A percentile compares a stretch with the other conserved stretches of the same genome.
Conservation (phyloP, 179 eudicot genomes). For the Sideroxylon spinosum region DNA sequence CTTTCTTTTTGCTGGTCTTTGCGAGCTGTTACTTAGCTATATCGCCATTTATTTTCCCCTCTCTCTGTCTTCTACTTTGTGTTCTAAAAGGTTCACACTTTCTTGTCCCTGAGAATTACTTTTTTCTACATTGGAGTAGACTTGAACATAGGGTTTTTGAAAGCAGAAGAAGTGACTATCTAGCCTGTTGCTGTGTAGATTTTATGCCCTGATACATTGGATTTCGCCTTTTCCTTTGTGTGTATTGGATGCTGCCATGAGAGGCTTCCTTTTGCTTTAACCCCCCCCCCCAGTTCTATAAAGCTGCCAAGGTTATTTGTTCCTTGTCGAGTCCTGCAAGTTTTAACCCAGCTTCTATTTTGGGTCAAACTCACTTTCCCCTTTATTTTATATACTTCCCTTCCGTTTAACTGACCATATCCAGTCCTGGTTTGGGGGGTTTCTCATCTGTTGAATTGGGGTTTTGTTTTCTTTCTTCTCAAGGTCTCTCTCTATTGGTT, state of each 20-base stretch:
- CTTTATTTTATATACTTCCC: conserved; percentile 30
- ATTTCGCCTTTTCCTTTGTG: conserved; percentile 36
- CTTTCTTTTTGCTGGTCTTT: conserved; percentile 46
- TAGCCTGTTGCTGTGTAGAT: conserved; percentile 37
- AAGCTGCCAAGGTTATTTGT: conserved; percentile 83
- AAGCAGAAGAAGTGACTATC: conserved; percentile 13
- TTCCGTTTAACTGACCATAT: conserved; percentile 15
- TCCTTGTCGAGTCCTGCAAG: conserved; percentile 88
- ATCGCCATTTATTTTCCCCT: conserved; percentile 42
- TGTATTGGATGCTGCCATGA: conserved; percentile 26
- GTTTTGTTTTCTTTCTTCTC: conserved; percentile 18
- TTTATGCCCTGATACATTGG: conserved; percentile 58
- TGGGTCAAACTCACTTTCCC: conserved; percentile 68
- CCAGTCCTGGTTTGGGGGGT: conserved; percentile 27
- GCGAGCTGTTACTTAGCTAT: conserved; percentile 59
- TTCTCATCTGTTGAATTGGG: conserved; percentile 32
- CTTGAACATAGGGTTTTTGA: conserved; percentile 47
- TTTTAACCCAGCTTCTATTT: conserved; percentile 43
- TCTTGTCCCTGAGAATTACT: conserved; percentile 47
- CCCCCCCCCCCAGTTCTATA: conserved; percentile 44
- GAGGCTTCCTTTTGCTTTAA: conserved; percentile 52
- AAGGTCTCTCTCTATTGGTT: background rate
- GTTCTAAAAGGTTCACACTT: conserved; percentile 78
- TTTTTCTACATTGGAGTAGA: conserved; percentile 30
- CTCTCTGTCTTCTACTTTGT: conserved; percentile 51